Evolutionary conservation across 208 protist genomes (phyloP).

Genomic region (Acanthamoeba lenticulata): DNA sequence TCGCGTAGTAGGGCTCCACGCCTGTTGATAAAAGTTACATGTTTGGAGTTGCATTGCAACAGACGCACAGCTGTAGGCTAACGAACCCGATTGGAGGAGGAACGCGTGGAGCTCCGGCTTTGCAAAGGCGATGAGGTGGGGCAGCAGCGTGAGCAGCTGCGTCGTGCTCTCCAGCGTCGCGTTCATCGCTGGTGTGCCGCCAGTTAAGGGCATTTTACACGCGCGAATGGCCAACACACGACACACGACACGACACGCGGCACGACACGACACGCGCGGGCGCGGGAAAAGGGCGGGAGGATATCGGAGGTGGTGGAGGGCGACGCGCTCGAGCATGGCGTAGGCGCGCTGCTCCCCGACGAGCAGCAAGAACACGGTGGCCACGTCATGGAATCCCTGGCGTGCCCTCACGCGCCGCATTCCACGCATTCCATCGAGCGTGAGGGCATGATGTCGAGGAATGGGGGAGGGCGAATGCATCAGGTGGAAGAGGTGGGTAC

Average conservation of each 20-base stretch:
- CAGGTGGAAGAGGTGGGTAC: not conserved
- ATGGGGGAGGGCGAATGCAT: not conserved
- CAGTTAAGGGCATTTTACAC: not conserved
- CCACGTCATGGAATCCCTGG: constrained; percentile 56
- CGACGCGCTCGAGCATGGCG: not conserved
- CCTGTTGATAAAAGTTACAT: not conserved
- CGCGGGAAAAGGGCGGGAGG: not conserved
- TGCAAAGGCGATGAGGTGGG: not conserved
- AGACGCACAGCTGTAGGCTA: not conserved
- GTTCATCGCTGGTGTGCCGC: constrained; percentile 19
- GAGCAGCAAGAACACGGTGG: constrained; percentile 52
- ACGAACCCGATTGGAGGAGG: not conserved
- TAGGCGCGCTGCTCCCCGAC: not conserved
- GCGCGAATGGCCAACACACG: too few species aligned
- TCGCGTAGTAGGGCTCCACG: constrained; percentile 59
- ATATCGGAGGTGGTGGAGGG: constrained; percentile 16
- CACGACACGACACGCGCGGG: not conserved
- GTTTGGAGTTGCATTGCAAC: not conserved
- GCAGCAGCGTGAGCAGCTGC: constrained; percentile 5
- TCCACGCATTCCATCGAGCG: too few species aligned
- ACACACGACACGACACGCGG: not conserved
- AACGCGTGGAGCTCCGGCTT: not conserved
- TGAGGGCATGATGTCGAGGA: not conserved
- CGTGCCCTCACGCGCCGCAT: not conserved
- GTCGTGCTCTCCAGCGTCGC: constrained; percentile 9